Conservation (phyloP, 108 stramenopile genomes). For the Conticribra guillardii region DNA sequence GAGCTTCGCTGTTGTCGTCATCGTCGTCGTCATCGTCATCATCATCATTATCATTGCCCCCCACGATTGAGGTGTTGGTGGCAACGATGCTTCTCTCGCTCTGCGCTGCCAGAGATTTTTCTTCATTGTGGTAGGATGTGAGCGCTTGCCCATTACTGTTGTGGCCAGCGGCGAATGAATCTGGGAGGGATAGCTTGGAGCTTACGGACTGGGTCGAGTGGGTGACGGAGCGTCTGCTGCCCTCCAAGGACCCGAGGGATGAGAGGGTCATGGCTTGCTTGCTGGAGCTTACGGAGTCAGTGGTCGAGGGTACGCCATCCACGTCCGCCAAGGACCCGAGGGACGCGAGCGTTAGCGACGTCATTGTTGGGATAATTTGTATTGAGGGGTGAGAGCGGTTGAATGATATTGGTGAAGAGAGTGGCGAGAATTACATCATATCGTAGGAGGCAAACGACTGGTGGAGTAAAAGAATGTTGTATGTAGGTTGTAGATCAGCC, state of each 20-base stretch:
- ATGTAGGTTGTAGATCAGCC: no score
- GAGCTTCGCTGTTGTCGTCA: conserved; percentile 7
- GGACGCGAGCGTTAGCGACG: not conserved
- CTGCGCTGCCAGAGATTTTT: not conserved
- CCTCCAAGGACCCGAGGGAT: no score
- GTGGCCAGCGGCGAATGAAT: not conserved
- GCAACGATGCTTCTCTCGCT: not conserved
- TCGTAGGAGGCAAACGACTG: no score
- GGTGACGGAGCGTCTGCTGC: no score
- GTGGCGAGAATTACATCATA: no score
- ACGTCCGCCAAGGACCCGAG: no score
- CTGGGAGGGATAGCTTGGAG: not conserved
- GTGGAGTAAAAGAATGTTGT: no score
- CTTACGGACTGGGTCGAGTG: not conserved
- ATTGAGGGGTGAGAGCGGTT: no score
- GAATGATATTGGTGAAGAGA: no score
- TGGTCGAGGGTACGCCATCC: no score
- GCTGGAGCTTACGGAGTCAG: not conserved
- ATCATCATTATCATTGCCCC: not conserved
- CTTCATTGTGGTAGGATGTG: not conserved
- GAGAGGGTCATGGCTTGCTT: not conserved
- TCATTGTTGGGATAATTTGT: no score
- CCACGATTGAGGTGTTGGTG: not conserved
- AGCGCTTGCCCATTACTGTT: not conserved
- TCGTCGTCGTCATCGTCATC: not conserved